phyloP scores from a whole-genome alignment of 805 yeast genomes.

The Starmerella floris region DNA sequence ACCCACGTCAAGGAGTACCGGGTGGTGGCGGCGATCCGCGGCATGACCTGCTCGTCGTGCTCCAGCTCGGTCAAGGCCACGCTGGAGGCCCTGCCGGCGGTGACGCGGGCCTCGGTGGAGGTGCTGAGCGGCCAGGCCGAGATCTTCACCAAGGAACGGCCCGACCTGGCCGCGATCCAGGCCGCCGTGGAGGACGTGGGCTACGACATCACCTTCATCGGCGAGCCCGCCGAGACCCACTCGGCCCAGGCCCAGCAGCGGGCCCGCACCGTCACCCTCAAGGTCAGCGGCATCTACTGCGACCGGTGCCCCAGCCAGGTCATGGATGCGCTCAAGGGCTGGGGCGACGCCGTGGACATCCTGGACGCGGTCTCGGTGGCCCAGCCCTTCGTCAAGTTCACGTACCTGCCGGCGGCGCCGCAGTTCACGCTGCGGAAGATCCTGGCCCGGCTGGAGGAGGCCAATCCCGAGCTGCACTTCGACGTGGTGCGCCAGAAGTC shows the following conservation, averaged over 20 bases:
- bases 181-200: conserved; percentile 53
- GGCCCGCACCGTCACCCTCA: conserved; percentile 45
- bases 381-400: conserved; percentile 47
- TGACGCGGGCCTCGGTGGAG: conserved; percentile 42
- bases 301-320: conserved; percentile 52
- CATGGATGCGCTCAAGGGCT: conserved; percentile 35
- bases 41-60: conserved; percentile 66
- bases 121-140: conserved; percentile 48
- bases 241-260: conserved; percentile 34
- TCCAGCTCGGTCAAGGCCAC: conserved; percentile 40
- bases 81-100: conserved; percentile 36
- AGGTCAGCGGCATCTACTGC: conserved; percentile 56
- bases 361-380: conserved; percentile 43
- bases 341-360: conserved; percentile 45
- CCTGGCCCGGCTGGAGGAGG: conserved; percentile 35
- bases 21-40: conserved; percentile 52
- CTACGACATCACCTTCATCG: conserved; percentile 41
- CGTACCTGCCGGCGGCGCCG: conserved; percentile 48
- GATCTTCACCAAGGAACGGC: conserved; percentile 36
- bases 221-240: conserved; percentile 33
- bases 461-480: conserved; percentile 38
- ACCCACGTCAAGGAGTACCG: conserved; percentile 26
- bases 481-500: conserved; percentile 41
- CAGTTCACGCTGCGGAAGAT: conserved; percentile 42
- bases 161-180: conserved; percentile 32